Percentiles rank a stretch among this genome's conserved stretches.
These are phyloP conservation scores for Hypocrella siamensis DNA, from an alignment of 2,329 filamentous ascomycete species.

Conservation along the genomic window DNA sequence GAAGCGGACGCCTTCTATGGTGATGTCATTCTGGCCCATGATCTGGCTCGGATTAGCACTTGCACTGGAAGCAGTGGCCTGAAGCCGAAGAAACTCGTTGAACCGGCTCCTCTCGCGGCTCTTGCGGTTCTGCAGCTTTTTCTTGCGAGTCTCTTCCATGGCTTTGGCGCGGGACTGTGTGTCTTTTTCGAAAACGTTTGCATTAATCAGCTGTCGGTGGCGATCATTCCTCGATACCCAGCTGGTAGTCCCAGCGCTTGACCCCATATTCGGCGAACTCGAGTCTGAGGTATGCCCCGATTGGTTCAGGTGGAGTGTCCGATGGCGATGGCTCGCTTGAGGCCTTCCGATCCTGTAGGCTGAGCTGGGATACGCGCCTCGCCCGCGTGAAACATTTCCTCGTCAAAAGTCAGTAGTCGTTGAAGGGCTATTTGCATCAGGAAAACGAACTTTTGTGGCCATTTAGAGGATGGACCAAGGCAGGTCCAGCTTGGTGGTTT, in stretches of 20 bases:
- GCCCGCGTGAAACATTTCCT: slow-evolving; percentile 5
- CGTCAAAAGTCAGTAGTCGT: slow-evolving; percentile 2
- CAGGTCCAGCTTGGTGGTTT: slow-evolving; percentile 36
- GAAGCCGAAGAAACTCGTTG: slow-evolving; percentile 16
- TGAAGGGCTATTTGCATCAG: neutral
- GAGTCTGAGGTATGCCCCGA: slow-evolving; percentile 18
- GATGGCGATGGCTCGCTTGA: slow-evolving; percentile 24
- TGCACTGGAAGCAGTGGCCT: slow-evolving; percentile 7
- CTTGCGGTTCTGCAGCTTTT: slow-evolving; percentile 37
- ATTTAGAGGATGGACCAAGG: slow-evolving; percentile 11
- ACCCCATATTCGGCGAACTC: slow-evolving; percentile 18
- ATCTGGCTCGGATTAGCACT: slow-evolving; percentile 10
- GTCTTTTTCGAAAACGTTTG: slow-evolving; percentile 61
- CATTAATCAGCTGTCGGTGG: slow-evolving; percentile 72
- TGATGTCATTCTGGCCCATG: slow-evolving; percentile 40
- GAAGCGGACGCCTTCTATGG: slow-evolving; percentile 59
- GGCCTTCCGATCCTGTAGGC: slow-evolving; percentile 21
- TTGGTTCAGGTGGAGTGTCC: slow-evolving; percentile 49
- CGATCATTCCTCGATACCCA: slow-evolving; percentile 64
- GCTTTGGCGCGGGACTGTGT: slow-evolving; percentile 51
- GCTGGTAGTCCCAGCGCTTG: slow-evolving; percentile 13
- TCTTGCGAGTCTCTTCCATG: slow-evolving; percentile 52
- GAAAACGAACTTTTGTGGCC: slow-evolving; percentile 20
- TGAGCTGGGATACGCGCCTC: slow-evolving; percentile 17
- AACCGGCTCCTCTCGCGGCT: slow-evolving; percentile 45